phyloP scores from a whole-genome alignment of 805 yeast species.

The Starmerella etchellsii region DNA sequence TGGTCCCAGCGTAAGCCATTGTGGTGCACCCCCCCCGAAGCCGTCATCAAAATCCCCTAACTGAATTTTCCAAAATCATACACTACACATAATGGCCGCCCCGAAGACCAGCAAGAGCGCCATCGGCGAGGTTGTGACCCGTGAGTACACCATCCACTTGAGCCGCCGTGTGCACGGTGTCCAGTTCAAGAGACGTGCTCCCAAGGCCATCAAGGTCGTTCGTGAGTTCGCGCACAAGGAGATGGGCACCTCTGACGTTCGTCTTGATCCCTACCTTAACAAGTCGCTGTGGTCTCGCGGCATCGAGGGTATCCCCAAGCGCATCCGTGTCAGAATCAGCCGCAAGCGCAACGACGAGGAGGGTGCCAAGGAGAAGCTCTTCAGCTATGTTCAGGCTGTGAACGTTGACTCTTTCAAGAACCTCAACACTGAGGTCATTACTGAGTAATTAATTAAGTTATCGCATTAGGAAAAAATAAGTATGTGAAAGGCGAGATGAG shows the following conservation, averaged over 20 bases:
- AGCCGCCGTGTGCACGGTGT: conserved; percentile 99
- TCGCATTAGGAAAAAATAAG: conserved; percentile 5
- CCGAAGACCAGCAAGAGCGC: conserved; percentile 38
- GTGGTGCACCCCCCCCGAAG: too few species aligned
- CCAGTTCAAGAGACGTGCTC: conserved; percentile 99
- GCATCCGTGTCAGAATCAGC: conserved; percentile 96
- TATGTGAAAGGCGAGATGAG: too few species aligned
- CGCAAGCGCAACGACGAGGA: conserved; percentile 99
- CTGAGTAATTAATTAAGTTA: conserved; percentile 36
- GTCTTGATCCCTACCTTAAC: conserved; percentile 97
- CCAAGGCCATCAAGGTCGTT: conserved; percentile 98
- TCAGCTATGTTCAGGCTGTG: conserved; percentile 97
- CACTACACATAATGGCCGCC: conserved; percentile 29
- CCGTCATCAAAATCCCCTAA: conserved; percentile 1
- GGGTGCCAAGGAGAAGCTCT: conserved; percentile 94
- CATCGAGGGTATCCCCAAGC: conserved; percentile 96
- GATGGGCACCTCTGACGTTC: conserved; percentile 98
- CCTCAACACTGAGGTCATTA: conserved; percentile 94
- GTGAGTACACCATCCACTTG: conserved; percentile 99
- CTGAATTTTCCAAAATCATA: conserved; percentile 12
- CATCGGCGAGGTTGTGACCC: conserved; percentile 98
- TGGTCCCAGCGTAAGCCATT: not conserved
- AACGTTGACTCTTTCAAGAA: conserved; percentile 91
- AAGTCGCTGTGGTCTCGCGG: conserved; percentile 99
- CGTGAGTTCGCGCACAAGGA: conserved; percentile 96